Evolutionary conservation across 768 basidiomycete genomes (phyloP).

Genomic region (Sporobolomyces roseus): DNA sequence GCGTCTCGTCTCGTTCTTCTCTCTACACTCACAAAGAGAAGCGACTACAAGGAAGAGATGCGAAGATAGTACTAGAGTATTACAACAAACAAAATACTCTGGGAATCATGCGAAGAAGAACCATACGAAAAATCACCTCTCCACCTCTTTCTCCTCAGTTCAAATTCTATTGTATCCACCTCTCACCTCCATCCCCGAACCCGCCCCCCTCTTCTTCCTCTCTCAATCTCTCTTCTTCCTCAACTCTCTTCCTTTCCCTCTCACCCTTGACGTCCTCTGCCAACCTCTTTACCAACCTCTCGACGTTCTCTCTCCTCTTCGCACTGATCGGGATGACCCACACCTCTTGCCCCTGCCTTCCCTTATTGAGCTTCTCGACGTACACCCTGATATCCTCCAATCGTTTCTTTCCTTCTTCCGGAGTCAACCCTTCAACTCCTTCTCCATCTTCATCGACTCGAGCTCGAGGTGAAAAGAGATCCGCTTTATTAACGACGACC

Average conservation of each 20-base stretch:
- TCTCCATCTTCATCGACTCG: conserved; percentile 36
- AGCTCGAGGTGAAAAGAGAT: conserved; percentile 60
- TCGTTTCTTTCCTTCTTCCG: conserved; percentile 57
- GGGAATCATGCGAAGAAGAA: no score
- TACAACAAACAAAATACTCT: no score
- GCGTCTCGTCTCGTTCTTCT: no score
- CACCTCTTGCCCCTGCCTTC: conserved; percentile 20
- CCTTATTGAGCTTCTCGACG: background rate
- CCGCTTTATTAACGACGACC: conserved; percentile 93
- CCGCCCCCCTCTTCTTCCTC: conserved; percentile 53
- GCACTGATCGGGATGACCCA: conserved; percentile 74
- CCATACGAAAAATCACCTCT: no score
- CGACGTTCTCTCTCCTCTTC: conserved; percentile 78
- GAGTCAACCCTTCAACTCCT: conserved; percentile 52
- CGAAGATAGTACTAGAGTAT: no score
- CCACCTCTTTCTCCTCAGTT: no score
- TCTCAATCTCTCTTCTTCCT: conserved; percentile 69
- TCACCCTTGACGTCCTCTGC: conserved; percentile 68
- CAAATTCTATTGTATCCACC: no score
- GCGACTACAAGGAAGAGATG: no score
- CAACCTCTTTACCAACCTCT: conserved; percentile 65
- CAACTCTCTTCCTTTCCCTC: conserved; percentile 70
- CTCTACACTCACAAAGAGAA: no score
- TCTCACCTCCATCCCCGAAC: conserved; percentile 46
- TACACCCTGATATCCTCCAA: conserved; percentile 56